A percentile compares a stretch with the other conserved stretches of the same genome.
Conservation (phyloP, 441 rosid genomes). For the Euphorbia schlechtendalii region DNA sequence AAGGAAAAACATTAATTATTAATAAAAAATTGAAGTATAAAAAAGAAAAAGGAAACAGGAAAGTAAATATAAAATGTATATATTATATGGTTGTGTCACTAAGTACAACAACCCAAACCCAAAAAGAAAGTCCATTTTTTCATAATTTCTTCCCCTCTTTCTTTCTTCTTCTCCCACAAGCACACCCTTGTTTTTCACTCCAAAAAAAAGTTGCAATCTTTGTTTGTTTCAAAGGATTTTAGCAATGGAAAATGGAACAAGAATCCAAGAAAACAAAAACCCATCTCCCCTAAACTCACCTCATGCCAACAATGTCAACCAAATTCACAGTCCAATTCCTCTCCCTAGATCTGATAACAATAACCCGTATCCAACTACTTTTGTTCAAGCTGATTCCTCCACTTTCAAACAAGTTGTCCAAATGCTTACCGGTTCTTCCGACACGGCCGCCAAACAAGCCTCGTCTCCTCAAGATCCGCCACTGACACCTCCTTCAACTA, state of each 20-base stretch:
- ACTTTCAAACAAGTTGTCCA: conserved; percentile 94
- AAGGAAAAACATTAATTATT: too few relatives aligned
- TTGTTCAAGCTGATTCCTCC: too few relatives aligned
- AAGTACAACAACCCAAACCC: conserved; percentile 6
- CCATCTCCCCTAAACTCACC: conserved; percentile 48
- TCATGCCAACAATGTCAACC: conserved; percentile 31
- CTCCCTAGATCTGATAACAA: conserved; percentile 61
- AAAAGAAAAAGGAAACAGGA: conserved; percentile 10
- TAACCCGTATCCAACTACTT: conserved; percentile 93
- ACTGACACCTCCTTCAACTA: conserved; percentile 23
- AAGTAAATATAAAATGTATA: not conserved
- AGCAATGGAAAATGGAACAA: conserved; percentile 39
- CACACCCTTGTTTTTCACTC: too few relatives aligned
- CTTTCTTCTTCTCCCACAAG: too few relatives aligned
- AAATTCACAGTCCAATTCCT: conserved; percentile 44
- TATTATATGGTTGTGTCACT: too few relatives aligned
- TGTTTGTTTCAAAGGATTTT: too few relatives aligned
- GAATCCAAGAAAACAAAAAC: conserved; percentile 32
- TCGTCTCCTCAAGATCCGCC: too few relatives aligned
- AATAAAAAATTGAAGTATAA: too few relatives aligned
- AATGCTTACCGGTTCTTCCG: conserved; percentile 83
- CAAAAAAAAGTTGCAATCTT: too few relatives aligned
- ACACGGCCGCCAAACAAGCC: conserved; percentile 53
- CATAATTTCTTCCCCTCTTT: not conserved
- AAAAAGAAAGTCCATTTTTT: conserved; percentile 16